Conservation (phyloP, 1,139 yeast species). For the Sugiyamaella grinbergsii region DNA sequence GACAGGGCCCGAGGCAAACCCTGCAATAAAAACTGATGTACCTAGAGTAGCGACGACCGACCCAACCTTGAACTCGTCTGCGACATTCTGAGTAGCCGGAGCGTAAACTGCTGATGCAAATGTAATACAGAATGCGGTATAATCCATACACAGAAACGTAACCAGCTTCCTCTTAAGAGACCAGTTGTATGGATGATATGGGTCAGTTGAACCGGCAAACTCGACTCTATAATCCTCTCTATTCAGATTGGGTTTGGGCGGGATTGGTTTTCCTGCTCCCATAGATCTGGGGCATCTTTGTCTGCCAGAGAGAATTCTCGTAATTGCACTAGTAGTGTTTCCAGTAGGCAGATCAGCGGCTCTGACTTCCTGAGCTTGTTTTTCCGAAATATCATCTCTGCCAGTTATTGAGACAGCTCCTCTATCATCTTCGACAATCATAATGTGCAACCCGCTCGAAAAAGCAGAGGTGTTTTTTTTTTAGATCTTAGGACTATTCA, state of each 20-base stretch:
- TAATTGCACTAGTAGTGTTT: neutral
- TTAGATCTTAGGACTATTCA: too few species aligned
- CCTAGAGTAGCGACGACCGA: conserved; percentile 49
- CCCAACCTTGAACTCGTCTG: conserved; percentile 38
- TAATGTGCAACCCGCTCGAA: too few species aligned
- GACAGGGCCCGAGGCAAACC: conserved; percentile 85
- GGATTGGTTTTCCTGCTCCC: conserved; percentile 54
- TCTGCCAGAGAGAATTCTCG: neutral
- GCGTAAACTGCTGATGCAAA: conserved; percentile 51
- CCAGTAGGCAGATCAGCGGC: too few species aligned
- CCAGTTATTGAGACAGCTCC: too few species aligned
- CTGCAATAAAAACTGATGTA: conserved; percentile 70
- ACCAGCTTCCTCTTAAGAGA: conserved; percentile 42
- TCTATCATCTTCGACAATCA: too few species aligned
- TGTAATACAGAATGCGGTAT: conserved; percentile 44
- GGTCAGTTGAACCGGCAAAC: conserved; percentile 56
- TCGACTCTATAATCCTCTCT: conserved; percentile 52
- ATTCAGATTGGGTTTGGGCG: conserved; percentile 50
- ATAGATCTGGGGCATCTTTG: conserved; percentile 20
- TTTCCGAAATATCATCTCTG: too few species aligned
- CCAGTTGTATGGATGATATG: conserved; percentile 54
- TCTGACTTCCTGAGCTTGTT: too few species aligned
- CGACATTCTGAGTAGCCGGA: conserved; percentile 40
- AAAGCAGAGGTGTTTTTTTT: too few species aligned
- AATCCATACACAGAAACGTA: conserved; percentile 42